These are phyloP conservation scores for Echinosophora koreensis DNA, from an alignment of 306 rosid species.

Conservation along the genomic window DNA sequence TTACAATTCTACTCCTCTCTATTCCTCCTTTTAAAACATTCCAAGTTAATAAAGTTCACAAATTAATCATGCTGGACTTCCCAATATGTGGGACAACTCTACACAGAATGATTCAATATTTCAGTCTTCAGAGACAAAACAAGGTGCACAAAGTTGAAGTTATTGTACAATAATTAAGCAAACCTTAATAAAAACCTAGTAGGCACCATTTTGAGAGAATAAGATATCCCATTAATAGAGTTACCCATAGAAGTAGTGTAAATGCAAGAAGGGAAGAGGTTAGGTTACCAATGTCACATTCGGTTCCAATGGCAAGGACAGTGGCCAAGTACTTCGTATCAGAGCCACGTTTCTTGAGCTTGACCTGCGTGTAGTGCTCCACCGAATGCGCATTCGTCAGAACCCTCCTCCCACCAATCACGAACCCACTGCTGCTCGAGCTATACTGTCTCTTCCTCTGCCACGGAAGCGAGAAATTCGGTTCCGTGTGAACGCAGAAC, in stretches of 20 bases:
- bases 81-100: background rate
- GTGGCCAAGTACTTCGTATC: conserved; percentile 94
- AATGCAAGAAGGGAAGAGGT: background rate
- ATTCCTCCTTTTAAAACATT: background rate
- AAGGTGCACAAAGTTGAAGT: background rate
- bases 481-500: conserved; percentile 91
- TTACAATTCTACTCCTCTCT: background rate
- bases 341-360: conserved; percentile 97
- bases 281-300: conserved; percentile 78
- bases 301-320: conserved; percentile 97
- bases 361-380: conserved; percentile 92
- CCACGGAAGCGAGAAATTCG: conserved; percentile 97
- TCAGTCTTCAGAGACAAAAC: background rate
- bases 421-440: conserved; percentile 94
- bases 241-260: background rate
- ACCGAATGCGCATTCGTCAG: conserved; percentile 96
- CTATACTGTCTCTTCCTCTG: conserved; percentile 94
- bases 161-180: background rate
- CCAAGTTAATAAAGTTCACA: conserved; percentile 11
- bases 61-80: background rate
- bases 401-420: conserved; percentile 81
- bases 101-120: background rate
- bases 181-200: background rate
- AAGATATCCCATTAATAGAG: conserved; percentile 8
- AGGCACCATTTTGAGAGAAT: too few species aligned